phyloP scores from a whole-genome alignment of 257 asterid genomes.

The Mitragyna speciosa region DNA sequence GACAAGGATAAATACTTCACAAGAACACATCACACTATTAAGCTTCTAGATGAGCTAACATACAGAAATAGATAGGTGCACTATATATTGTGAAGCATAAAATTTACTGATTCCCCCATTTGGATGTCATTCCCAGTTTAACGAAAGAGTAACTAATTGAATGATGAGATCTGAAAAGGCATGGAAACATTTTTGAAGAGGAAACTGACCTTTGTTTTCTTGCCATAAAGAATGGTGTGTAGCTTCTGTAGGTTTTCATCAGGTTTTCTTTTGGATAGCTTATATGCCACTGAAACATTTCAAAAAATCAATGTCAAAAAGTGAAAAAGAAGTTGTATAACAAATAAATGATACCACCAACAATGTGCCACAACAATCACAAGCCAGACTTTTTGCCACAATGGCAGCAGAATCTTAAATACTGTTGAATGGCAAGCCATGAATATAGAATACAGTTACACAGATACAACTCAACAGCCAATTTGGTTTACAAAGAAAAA shows the following conservation, averaged over 20 bases:
- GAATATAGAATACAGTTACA: background rate
- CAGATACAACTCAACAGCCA: background rate
- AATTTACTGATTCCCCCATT: background rate
- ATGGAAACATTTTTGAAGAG: background rate
- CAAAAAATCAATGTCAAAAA: background rate
- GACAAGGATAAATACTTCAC: constrained; percentile 3
- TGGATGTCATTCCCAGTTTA: background rate
- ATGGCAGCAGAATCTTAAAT: background rate
- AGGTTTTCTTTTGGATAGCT: constrained; percentile 86
- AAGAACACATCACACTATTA: background rate
- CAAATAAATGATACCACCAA: background rate
- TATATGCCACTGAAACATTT: constrained; percentile 70
- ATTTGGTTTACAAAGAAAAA: background rate
- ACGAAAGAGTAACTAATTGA: background rate
- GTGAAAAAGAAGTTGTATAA: background rate
- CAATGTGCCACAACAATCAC: background rate
- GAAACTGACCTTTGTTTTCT: constrained; percentile 64
- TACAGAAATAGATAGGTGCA: background rate
- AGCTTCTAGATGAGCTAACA: background rate
- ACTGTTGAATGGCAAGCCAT: background rate
- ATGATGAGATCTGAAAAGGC: background rate
- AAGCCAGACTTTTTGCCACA: background rate
- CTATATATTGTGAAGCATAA: background rate
- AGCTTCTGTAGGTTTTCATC: constrained; percentile 88
- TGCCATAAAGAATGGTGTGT: constrained; percentile 82